Percentiles rank a stretch among this genome's conserved stretches.
phyloP scores from a whole-genome alignment of 1,139 yeast genomes.

The Scheffersomyces quercinus region DNA sequence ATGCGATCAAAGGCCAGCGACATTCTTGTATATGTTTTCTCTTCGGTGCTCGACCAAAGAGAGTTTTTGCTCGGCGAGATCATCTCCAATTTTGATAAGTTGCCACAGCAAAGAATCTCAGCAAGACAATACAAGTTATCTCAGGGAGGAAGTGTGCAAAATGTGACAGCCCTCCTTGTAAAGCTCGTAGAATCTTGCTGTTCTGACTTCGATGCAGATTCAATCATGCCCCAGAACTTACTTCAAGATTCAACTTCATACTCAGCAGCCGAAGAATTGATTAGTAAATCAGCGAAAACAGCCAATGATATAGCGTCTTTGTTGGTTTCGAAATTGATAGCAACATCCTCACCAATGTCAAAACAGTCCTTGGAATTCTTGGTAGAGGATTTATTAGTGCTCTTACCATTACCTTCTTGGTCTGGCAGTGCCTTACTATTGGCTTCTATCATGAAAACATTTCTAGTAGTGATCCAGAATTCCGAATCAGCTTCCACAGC shows the following conservation, averaged over 20 bases:
- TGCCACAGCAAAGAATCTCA: constrained; percentile 42
- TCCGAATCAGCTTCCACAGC: constrained; percentile 33
- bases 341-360: constrained; percentile 35
- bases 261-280: background rate
- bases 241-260: background rate
- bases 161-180: constrained; percentile 46
- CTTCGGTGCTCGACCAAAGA: constrained; percentile 50
- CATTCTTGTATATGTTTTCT: constrained; percentile 47
- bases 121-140: constrained; percentile 46
- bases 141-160: constrained; percentile 50
- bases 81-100: constrained; percentile 47
- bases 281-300: constrained; percentile 2
- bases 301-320: constrained; percentile 39
- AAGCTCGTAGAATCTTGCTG: constrained; percentile 41
- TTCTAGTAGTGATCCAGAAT: constrained; percentile 37
- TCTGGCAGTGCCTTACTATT: constrained; percentile 55
- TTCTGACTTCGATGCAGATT: background rate
- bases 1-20: constrained; percentile 35
- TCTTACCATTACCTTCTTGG: constrained; percentile 60
- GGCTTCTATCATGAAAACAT: constrained; percentile 39
- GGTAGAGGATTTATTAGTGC: constrained; percentile 53
- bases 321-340: constrained; percentile 39
- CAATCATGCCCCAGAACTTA: background rate
- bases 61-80: constrained; percentile 61
- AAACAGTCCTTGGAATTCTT: constrained; percentile 50